Percentiles rank a stretch among this genome's conserved stretches.
phyloP scores from a whole-genome alignment of 2,329 filamentous ascomycete species.

The Penicillium psychrosexuale region DNA sequence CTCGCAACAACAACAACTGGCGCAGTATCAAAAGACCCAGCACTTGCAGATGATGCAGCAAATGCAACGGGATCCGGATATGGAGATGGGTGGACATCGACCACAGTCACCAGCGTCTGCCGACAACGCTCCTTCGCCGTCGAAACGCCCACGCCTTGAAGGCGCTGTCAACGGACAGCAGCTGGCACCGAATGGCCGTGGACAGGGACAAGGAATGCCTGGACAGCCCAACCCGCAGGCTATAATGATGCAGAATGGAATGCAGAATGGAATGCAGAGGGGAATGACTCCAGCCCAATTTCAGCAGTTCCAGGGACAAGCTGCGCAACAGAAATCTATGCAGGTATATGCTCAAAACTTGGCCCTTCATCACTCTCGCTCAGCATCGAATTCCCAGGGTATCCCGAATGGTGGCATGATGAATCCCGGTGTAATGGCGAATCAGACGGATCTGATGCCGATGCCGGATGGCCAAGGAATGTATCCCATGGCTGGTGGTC shows the following conservation, averaged over 20 bases:
- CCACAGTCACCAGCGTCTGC: constrained; percentile 77
- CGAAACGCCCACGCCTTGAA: constrained; percentile 82
- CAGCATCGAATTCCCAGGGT: constrained; percentile 75
- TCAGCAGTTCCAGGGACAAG: constrained; percentile 59
- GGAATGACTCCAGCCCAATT: constrained; percentile 74
- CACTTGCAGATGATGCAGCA: constrained; percentile 64
- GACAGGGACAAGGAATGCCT: constrained; percentile 68
- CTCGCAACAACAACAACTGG: constrained; percentile 59
- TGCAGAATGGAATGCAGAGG: constrained; percentile 67
- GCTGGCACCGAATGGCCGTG: constrained; percentile 71
- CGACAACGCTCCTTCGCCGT: constrained; percentile 88
- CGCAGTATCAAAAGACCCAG: constrained; percentile 62
- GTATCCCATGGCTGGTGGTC: constrained; percentile 39
- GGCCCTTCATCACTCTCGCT: constrained; percentile 71
- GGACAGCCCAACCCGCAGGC: constrained; percentile 60
- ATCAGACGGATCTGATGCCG: constrained; percentile 79
- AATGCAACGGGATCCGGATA: constrained; percentile 83
- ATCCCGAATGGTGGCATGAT: constrained; percentile 71
- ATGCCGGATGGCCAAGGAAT: constrained; percentile 60
- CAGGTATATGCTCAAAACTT: constrained; percentile 83
- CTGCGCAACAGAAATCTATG: constrained; percentile 76
- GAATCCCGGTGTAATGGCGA: constrained; percentile 63
- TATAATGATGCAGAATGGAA: constrained; percentile 58
- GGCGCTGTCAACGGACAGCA: constrained; percentile 71
- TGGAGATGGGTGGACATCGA: constrained; percentile 78